These are phyloP conservation scores for Myriangium duriaei DNA, from an alignment of 2,329 filamentous ascomycete species.

Conservation along the genomic window DNA sequence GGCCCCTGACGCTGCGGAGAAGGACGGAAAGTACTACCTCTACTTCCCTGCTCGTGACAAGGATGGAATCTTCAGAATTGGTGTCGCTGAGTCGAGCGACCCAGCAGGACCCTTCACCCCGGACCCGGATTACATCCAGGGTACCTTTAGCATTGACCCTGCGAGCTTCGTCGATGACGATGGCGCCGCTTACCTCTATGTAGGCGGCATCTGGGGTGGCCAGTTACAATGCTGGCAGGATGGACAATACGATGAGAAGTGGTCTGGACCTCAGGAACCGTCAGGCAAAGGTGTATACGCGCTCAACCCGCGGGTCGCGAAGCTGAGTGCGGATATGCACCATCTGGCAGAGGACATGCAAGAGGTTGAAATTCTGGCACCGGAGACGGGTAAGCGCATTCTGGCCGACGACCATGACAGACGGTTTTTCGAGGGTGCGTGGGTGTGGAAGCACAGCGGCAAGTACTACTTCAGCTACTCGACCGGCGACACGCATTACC, in stretches of 20 bases:
- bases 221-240: slow-evolving; percentile 63
- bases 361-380: slow-evolving; percentile 52
- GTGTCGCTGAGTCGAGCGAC: slow-evolving; percentile 51
- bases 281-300: slow-evolving; percentile 42
- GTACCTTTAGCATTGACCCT: slow-evolving; percentile 66
- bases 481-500: slow-evolving; percentile 64
- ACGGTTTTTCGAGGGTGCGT: slow-evolving; percentile 70
- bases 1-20: slow-evolving; percentile 63
- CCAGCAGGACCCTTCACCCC: slow-evolving; percentile 60
- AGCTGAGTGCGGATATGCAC: slow-evolving; percentile 53
- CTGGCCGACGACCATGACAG: slow-evolving; percentile 56
- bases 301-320: slow-evolving; percentile 54
- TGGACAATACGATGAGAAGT: slow-evolving; percentile 45
- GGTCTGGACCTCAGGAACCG: slow-evolving; percentile 48
- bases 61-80: slow-evolving; percentile 58
- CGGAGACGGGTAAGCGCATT: slow-evolving; percentile 46
- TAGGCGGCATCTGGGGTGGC: slow-evolving; percentile 70
- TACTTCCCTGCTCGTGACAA: slow-evolving; percentile 67
- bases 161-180: slow-evolving; percentile 62
- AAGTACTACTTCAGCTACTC: slow-evolving; percentile 68
- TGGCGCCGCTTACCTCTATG: slow-evolving; percentile 55
- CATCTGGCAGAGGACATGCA: slow-evolving; percentile 43
- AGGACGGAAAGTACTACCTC: slow-evolving; percentile 60
- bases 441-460: slow-evolving; percentile 61
- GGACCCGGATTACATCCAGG: slow-evolving; percentile 51